Evolutionary conservation across 2,329 filamentous ascomycete species (phyloP), one percentile per base, ranked within the genome.

Genomic region (Aureobasidium sp.): DNA sequence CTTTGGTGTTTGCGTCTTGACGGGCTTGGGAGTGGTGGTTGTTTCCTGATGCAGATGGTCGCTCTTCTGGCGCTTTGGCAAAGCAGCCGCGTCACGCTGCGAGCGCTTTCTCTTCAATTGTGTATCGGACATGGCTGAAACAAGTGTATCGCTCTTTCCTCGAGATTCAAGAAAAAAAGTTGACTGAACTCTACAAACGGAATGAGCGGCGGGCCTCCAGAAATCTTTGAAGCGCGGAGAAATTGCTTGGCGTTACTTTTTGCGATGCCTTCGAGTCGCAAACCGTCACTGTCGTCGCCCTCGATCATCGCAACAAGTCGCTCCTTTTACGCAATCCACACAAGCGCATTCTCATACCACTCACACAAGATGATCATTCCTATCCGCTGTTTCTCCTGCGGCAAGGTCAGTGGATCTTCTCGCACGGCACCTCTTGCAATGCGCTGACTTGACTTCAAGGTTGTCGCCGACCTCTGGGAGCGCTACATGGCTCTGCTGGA

Each of bases 351-450:
- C n/a, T n/a, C 59, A 62, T 31, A 16, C 25, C 13, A 48, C n/a
- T n/a, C 38, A 42, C 2, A 55, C 60, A 64, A 54, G 15, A 99
- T 99, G 96, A 99, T 99, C 82, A 98, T 99, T 73, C 96, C 96
- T 3, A 93, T 99, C 71, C 94, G 96, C 73, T 99, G 96, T 84
- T 99, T 99, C 83, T 98, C 96, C 66, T 99, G 96, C 81, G 96
- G 96, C 81, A 99, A 99, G 93, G 96, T 97, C 82, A 67, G 81
- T 72, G n/a, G n/a, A n/a, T n/a, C n/a, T n/a, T n/a, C n/a, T n/a
- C n/a, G 16, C 4, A 20, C 16, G 56, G 36, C 7, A n/a, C 1
- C 23, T 31, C 38, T n/a, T 42, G 48, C 53, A 40, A 60, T 42
- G 47, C 27, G 55, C 63, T 67, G 56, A 67, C 61, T 31, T 2